Conservation (phyloP, 495 filamentous ascomycete species). For the Elasticomyces elasticus region DNA sequence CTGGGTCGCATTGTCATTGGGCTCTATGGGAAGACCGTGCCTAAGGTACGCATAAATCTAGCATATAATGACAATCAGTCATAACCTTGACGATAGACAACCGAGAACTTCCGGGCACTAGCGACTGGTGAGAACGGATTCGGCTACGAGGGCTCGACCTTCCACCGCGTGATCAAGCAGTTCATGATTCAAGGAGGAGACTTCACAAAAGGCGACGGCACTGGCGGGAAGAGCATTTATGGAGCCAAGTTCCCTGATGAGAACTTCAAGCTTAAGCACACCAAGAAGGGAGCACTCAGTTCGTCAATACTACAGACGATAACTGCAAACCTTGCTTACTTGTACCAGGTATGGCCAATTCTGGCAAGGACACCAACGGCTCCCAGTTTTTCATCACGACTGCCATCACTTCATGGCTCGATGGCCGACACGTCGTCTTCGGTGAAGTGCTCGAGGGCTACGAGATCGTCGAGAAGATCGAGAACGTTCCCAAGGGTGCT, state of each 20-base stretch:
- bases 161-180: constrained; percentile 96
- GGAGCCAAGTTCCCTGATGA: constrained; percentile 91
- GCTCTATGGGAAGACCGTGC: constrained; percentile 97
- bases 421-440: constrained; percentile 75
- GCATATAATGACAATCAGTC: constrained; percentile 8
- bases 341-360: constrained; percentile 77
- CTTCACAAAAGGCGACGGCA: constrained; percentile 93
- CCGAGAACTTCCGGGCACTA: constrained; percentile 95
- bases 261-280: constrained; percentile 99
- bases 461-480: constrained; percentile 80
- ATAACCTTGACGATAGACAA: constrained; percentile 45
- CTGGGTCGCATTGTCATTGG: constrained; percentile 85
- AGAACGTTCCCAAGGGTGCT: constrained; percentile 59
- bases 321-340: background rate
- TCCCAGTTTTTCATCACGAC: constrained; percentile 92
- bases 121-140: constrained; percentile 96
- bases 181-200: constrained; percentile 99
- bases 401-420: constrained; percentile 60
- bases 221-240: constrained; percentile 96
- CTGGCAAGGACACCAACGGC: constrained; percentile 95
- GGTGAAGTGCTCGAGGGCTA: constrained; percentile 56
- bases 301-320: constrained; percentile 22
- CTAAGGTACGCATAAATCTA: constrained; percentile 57
- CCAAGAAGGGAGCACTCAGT: constrained; percentile 54
- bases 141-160: constrained; percentile 87